phyloP scores from a whole-genome alignment of 2,329 filamentous ascomycete species.

The Fusarium napiforme region DNA sequence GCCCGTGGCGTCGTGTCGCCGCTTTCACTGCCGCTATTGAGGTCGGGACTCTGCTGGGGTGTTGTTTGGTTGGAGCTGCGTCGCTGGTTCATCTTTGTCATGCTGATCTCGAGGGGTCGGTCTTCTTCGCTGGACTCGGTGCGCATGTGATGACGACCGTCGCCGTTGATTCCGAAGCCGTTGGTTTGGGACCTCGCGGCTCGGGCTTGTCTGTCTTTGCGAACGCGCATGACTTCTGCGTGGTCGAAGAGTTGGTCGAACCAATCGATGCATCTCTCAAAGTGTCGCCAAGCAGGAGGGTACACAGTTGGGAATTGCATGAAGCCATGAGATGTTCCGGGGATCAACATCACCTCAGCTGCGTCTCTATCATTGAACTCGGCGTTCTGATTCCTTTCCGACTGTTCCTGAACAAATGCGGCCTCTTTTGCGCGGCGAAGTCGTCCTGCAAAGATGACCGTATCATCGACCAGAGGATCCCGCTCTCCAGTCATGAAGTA shows the following conservation, averaged over 20 bases:
- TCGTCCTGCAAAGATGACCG: conserved; percentile 92
- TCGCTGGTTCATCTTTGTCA: conserved; percentile 60
- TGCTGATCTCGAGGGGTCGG: conserved; percentile 81
- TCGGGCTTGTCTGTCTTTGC: conserved; percentile 34
- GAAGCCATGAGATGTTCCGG: conserved; percentile 93
- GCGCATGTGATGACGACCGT: conserved; percentile 45
- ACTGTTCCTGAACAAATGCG: conserved; percentile 37
- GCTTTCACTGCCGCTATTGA: conserved; percentile 31
- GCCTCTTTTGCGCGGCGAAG: conserved; percentile 81
- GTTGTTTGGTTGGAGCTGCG: conserved; percentile 43
- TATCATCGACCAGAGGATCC: conserved; percentile 95
- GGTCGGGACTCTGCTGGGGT: conserved; percentile 20
- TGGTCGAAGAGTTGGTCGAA: conserved; percentile 79
- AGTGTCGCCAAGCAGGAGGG: conserved; percentile 89
- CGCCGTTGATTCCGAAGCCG: conserved; percentile 35
- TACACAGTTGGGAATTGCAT: conserved; percentile 90
- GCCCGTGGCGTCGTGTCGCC: conserved; percentile 31
- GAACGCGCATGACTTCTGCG: conserved; percentile 55
- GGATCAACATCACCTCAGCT: conserved; percentile 82
- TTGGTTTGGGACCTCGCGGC: conserved; percentile 6
- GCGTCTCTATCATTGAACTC: conserved; percentile 56
- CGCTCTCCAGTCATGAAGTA: conserved; percentile 95
- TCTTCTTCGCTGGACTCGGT: conserved; percentile 82
- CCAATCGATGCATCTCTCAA: conserved; percentile 82
- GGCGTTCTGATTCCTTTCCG: conserved; percentile 26